Evolutionary conservation across 2,329 filamentous ascomycete species (phyloP).

Genomic region (Exophiala lecanii-corni): DNA sequence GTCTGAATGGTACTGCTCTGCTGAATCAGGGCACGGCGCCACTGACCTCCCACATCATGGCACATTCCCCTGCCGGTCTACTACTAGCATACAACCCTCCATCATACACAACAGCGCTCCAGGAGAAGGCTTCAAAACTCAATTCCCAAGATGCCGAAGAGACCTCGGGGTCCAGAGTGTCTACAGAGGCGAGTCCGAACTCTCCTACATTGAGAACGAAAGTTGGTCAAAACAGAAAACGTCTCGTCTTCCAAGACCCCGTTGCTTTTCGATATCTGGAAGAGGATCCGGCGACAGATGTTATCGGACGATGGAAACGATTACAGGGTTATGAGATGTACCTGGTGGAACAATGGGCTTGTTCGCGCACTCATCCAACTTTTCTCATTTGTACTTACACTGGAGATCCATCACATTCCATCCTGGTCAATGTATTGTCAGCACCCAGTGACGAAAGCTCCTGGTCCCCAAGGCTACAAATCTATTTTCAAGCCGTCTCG

Average conservation of each 20-base stretch:
- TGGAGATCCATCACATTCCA: conserved; percentile 71
- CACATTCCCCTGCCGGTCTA: conserved; percentile 3
- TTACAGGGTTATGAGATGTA: conserved; percentile 88
- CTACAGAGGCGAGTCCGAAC: background rate
- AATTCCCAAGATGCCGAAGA: conserved; percentile 9
- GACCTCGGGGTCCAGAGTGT: conserved; percentile 5
- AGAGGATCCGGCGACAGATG: conserved; percentile 70
- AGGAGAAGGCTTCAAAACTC: conserved; percentile 10
- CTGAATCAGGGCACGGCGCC: too few relatives aligned
- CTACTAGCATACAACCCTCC: conserved; percentile 10
- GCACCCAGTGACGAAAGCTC: conserved; percentile 73
- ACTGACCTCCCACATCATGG: too few relatives aligned
- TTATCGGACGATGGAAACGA: conserved; percentile 66
- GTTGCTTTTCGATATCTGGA: conserved; percentile 72
- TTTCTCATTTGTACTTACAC: conserved; percentile 92
- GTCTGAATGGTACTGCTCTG: too few relatives aligned
- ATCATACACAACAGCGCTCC: conserved; percentile 8
- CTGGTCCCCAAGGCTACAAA: conserved; percentile 73
- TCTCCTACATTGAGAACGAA: background rate
- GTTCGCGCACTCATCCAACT: conserved; percentile 82
- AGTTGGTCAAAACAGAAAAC: conserved; percentile 33
- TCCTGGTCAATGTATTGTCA: conserved; percentile 74
- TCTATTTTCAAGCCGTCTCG: conserved; percentile 82
- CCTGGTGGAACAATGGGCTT: conserved; percentile 95
- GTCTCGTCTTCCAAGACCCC: conserved; percentile 62